A percentile compares a stretch with the other conserved stretches of the same genome.
phyloP scores from a whole-genome alignment of 2,329 filamentous ascomycete species.

The Verticillium zaregamsianum region DNA sequence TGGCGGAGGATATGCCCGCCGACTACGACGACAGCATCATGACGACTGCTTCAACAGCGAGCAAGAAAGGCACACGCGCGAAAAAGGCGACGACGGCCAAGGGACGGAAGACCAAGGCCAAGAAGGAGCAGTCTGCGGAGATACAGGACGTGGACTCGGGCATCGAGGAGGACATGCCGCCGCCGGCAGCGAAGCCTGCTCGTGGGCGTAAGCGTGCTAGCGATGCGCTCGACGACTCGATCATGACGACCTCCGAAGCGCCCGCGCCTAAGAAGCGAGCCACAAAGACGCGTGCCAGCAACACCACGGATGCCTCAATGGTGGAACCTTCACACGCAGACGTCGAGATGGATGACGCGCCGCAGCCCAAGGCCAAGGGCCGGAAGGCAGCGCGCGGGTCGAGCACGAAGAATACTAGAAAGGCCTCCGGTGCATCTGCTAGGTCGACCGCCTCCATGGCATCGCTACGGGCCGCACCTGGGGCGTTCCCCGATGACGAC shows the following conservation, averaged over 20 bases:
- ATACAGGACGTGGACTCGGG: conserved; percentile 20
- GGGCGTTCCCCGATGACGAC: conserved; percentile 51
- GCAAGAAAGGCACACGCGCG: conserved; percentile 43
- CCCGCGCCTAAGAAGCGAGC: conserved; percentile 58
- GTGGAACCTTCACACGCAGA: conserved; percentile 32
- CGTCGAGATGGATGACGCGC: conserved; percentile 32
- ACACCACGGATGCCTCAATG: conserved; percentile 32
- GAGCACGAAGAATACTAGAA: conserved; percentile 28
- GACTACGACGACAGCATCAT: conserved; percentile 56
- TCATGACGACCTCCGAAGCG: conserved; percentile 35
- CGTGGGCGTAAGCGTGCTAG: conserved; percentile 62
- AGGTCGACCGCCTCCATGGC: conserved; percentile 39
- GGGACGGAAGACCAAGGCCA: conserved; percentile 47
- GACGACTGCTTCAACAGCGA: conserved; percentile 57
- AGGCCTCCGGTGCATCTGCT: conserved; percentile 28
- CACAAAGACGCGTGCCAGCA: conserved; percentile 45
- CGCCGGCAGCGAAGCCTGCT: conserved; percentile 33
- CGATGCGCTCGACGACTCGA: conserved; percentile 50
- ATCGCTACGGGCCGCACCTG: conserved; percentile 30
- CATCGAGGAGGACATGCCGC: conserved; percentile 27
- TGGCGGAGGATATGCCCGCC: conserved; percentile 38
- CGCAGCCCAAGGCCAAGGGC: conserved; percentile 24
- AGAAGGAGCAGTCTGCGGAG: conserved; percentile 53
- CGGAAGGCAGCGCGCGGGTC: conserved; percentile 43
- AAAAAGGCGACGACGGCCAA: conserved; percentile 51